phyloP scores from a whole-genome alignment of 2,329 filamentous ascomycete species.

The Neospermospora avenae region DNA sequence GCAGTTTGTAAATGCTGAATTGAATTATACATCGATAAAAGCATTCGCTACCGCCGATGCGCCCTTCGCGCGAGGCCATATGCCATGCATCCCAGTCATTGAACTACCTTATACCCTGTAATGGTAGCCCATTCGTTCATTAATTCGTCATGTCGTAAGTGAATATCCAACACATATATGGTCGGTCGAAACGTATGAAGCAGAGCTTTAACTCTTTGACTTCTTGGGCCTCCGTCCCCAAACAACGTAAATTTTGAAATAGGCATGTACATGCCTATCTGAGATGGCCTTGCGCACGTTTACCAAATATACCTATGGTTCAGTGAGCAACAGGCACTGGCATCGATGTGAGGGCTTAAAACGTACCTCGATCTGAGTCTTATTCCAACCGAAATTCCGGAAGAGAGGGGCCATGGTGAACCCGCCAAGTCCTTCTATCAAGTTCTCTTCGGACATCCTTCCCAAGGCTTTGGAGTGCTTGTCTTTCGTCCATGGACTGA shows the following conservation, averaged over 20 bases:
- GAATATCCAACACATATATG: background rate
- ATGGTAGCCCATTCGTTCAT: background rate
- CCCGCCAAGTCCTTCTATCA: slow-evolving; percentile 24
- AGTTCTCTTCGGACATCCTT: slow-evolving; percentile 30
- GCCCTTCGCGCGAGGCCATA: background rate
- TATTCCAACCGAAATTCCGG: slow-evolving; percentile 29
- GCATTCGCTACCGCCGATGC: background rate
- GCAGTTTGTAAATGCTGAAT: background rate
- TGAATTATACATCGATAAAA: background rate
- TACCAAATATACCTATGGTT: slow-evolving; percentile 28
- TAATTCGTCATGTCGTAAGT: background rate
- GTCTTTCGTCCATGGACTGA: slow-evolving; percentile 51
- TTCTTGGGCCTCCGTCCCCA: slow-evolving; percentile 29
- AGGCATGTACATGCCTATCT: slow-evolving; percentile 30
- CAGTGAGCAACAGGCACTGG: background rate
- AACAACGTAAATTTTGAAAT: slow-evolving; percentile 31
- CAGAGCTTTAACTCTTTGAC: background rate
- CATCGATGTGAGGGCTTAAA: background rate
- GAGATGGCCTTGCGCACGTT: slow-evolving; percentile 28
- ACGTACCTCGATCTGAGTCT: slow-evolving; percentile 32
- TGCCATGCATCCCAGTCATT: background rate
- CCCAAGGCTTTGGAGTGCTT: slow-evolving; percentile 27
- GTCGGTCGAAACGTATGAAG: background rate
- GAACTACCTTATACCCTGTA: background rate
- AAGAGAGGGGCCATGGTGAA: slow-evolving; percentile 32